Conservation (phyloP, 306 rosid species). For the Carpinus fangiana region DNA sequence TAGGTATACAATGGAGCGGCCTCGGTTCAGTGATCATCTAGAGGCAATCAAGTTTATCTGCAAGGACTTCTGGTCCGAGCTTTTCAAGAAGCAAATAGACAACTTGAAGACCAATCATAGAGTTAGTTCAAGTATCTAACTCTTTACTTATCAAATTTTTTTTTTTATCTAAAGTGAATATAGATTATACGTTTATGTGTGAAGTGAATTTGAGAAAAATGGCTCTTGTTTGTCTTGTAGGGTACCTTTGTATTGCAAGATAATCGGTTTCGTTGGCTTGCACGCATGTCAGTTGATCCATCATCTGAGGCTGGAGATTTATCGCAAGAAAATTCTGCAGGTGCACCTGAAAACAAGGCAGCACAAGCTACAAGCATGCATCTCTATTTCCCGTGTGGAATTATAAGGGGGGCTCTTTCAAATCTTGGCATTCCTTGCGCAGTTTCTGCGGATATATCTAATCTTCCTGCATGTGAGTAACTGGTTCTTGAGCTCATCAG, state of each 20-base stretch:
- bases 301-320: constrained; percentile 52
- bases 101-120: constrained; percentile 95
- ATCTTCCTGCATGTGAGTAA: constrained; percentile 89
- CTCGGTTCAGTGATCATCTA: constrained; percentile 87
- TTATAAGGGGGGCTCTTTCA: constrained; percentile 94
- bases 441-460: constrained; percentile 88
- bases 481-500: constrained; percentile 12
- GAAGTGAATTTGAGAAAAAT: constrained; percentile 13
- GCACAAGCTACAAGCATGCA: constrained; percentile 83
- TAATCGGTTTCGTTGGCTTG: constrained; percentile 80
- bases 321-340: constrained; percentile 52
- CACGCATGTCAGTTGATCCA: constrained; percentile 76
- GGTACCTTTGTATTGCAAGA: constrained; percentile 98
- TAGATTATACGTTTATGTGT: constrained; percentile 3
- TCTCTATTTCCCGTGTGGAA: constrained; percentile 93
- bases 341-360: constrained; percentile 58
- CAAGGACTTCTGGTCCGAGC: constrained; percentile 99
- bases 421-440: constrained; percentile 97
- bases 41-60: constrained; percentile 98
- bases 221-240: constrained; percentile 41
- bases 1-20: constrained; percentile 94
- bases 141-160: too few species aligned
- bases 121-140: constrained; percentile 39
- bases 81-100: constrained; percentile 97
- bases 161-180: constrained; percentile 15